phyloP scores from a whole-genome alignment of 192 early-diverging fungal species.

The Gorgonomyces haynaldii region DNA sequence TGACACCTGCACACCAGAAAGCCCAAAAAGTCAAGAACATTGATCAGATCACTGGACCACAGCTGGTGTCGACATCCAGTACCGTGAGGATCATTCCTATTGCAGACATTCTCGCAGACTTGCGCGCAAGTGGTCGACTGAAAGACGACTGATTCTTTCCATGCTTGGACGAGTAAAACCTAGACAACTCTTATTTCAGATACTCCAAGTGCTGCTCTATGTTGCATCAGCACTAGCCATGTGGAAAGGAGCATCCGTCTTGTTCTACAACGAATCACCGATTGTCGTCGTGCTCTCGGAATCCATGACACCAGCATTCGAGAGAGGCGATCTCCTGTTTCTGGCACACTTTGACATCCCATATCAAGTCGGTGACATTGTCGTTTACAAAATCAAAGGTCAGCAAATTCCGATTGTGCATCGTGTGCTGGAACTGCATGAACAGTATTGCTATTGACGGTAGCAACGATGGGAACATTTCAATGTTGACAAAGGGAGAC shows the following conservation, averaged over 20 bases:
- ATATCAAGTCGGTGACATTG: conserved; percentile 79
- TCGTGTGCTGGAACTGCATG: conserved; percentile 81
- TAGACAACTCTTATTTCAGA: conserved; percentile 47
- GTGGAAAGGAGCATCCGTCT: conserved; percentile 82
- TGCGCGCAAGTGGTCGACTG: conserved; percentile 1
- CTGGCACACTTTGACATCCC: conserved; percentile 61
- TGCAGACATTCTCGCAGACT: background rate
- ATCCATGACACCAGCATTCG: conserved; percentile 95
- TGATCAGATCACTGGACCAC: conserved; percentile 1
- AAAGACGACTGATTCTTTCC: too few species aligned
- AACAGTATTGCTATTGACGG: conserved; percentile 61
- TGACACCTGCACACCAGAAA: background rate
- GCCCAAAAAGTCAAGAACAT: background rate
- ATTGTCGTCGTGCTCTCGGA: conserved; percentile 95
- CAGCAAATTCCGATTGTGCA: conserved; percentile 90
- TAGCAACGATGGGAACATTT: conserved; percentile 56
- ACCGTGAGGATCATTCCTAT: conserved; percentile 1
- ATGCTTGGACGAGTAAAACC: too few species aligned
- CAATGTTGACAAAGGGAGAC: conserved; percentile 93
- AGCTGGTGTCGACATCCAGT: background rate
- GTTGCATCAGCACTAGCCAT: conserved; percentile 89
- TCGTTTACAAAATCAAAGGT: conserved; percentile 5
- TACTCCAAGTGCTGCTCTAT: conserved; percentile 81
- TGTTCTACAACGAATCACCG: conserved; percentile 84
- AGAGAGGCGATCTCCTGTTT: conserved; percentile 86